Percentiles rank a stretch among this genome's conserved stretches.
These are phyloP conservation scores for Metschnikowia koreensis DNA, from an alignment of 805 yeast genomes.

Conservation along the genomic window DNA sequence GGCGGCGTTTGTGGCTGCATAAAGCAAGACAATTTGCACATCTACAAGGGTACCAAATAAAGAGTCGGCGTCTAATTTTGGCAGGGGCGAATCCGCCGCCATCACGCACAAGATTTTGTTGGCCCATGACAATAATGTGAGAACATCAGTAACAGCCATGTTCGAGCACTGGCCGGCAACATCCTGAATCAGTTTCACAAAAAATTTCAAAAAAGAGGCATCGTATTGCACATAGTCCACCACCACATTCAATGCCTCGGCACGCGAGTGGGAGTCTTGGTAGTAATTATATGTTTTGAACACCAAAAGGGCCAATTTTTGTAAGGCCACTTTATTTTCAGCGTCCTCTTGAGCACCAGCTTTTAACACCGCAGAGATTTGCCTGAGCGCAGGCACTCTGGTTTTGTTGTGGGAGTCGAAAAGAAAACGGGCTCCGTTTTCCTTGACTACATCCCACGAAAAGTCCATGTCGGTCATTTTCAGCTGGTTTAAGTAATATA, in stretches of 20 bases:
- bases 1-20: conserved; percentile 29
- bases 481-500: background rate
- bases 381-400: conserved; percentile 34
- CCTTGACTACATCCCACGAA: conserved; percentile 15
- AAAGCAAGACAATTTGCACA: conserved; percentile 38
- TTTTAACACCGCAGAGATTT: conserved; percentile 26
- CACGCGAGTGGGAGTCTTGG: conserved; percentile 50
- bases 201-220: conserved; percentile 32
- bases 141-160: conserved; percentile 55
- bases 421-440: conserved; percentile 22
- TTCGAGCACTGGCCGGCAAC: conserved; percentile 24
- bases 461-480: conserved; percentile 7
- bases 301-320: conserved; percentile 27
- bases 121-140: conserved; percentile 60
- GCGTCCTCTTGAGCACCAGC: background rate
- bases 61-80: conserved; percentile 21
- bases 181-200: conserved; percentile 39
- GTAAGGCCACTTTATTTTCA: conserved; percentile 17
- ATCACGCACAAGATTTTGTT: conserved; percentile 23
- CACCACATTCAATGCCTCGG: conserved; percentile 41
- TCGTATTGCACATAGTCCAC: conserved; percentile 32
- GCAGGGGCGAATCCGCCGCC: conserved; percentile 5
- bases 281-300: conserved; percentile 51
- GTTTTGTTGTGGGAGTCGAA: conserved; percentile 35
- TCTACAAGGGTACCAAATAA: conserved; percentile 10